Evolutionary conservation across 1,139 yeast genomes (phyloP).

Genomic region (Taphrina deformans): DNA sequence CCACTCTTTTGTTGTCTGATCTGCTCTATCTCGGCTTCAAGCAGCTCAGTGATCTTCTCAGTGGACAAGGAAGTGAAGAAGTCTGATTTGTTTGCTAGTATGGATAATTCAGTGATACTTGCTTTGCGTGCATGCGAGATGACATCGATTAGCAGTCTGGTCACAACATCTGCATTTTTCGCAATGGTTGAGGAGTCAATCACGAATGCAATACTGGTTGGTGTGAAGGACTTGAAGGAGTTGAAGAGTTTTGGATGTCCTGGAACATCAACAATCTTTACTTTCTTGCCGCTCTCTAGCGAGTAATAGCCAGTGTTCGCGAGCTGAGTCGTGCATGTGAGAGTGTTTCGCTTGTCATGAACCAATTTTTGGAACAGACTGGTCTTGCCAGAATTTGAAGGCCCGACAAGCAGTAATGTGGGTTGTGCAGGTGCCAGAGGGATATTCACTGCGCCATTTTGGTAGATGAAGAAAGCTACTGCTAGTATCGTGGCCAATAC

Average conservation of each 20-base stretch:
- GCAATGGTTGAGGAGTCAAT: constrained; percentile 15
- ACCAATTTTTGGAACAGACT: constrained; percentile 12
- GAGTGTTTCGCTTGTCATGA: not conserved
- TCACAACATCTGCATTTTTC: constrained; percentile 8
- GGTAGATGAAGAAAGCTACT: not conserved
- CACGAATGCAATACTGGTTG: constrained; percentile 18
- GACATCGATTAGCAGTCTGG: constrained; percentile 3
- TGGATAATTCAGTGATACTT: not conserved
- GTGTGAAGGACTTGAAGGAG: not conserved
- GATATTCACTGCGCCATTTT: not conserved
- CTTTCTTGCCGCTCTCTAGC: not conserved
- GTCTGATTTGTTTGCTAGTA: constrained; percentile 29
- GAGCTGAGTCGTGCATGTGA: constrained; percentile 6
- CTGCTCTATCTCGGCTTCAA: constrained; percentile 8
- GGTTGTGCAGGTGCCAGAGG: constrained; percentile 14
- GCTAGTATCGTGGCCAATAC: constrained; percentile 15
- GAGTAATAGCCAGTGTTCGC: not conserved
- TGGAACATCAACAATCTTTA: constrained; percentile 17
- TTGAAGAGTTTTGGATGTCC: constrained; percentile 29
- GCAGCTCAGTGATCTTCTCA: constrained; percentile 10
- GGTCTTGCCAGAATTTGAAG: constrained; percentile 25
- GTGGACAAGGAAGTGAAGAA: constrained; percentile 23
- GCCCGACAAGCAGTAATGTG: constrained; percentile 12
- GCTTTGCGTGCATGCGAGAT: constrained; percentile 5
- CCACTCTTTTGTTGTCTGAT: constrained; percentile 15